Evolutionary conservation across 192 early-diverging fungal genomes (phyloP), one percentile per base, ranked within the genome.

Genomic region (Kickxella alabastrina): DNA sequence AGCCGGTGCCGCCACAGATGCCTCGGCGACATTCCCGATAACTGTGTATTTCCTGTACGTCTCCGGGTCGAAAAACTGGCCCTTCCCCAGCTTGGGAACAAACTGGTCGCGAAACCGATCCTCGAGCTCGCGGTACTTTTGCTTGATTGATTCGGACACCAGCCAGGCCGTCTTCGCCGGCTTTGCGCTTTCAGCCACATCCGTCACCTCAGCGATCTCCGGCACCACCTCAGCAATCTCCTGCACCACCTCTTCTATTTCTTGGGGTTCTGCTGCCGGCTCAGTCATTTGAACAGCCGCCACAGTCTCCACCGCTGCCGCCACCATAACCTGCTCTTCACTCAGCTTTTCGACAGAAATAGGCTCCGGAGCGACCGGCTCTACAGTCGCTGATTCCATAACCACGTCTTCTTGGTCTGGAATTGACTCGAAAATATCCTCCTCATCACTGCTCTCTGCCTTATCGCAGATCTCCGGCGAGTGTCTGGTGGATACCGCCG

Each of bases 1-100:
- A n/a, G n/a, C n/a, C n/a, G n/a, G n/a, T n/a, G n/a, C n/a, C n/a
- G n/a, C n/a, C 22, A 10, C 10, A 10, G 10, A 4, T 38, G 10
- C 22, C 10, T 3, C 43, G 3, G 22, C 31, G 10, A 14, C 1
- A 1, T 27, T 17, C 2, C 3, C 26, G 4, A 52, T 28, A 18
- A 75, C 60, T 5, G 46, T 75, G 49, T 63, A 75, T 47, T 38
- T 22, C 28, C 44, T 54, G 32, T 75, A 75, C 26, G 63, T 52
- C 17, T 58, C 56, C 17, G 53, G 41, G 6, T 43, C 45, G 37
- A 75, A 59, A 43, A 75, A 75, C 41, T 57, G 23, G 2, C 37
- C 52, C 6, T 39, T 18, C 0, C 42, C 42, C 22, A 73, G 40
- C 26, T 59, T 52, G 1, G 59, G 59, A 9, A 59, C 35, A 13